A percentile compares a stretch with the other conserved stretches of the same genome.
Conservation (phyloP, 1,284 basidiomycete species). For the Fomitopsis schrenkii region DNA sequence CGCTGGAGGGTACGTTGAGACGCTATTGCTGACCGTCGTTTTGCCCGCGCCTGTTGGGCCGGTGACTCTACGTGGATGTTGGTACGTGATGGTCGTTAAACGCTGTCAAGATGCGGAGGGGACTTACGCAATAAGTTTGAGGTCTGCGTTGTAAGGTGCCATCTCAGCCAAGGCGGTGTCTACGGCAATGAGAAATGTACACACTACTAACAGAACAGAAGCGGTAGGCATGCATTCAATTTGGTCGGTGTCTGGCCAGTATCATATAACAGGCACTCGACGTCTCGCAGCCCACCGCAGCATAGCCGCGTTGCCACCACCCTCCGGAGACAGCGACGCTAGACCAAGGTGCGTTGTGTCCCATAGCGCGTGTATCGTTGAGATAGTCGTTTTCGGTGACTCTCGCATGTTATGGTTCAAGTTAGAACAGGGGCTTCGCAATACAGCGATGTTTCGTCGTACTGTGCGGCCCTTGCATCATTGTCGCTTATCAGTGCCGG, state of each 20-base stretch:
- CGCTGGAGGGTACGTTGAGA: not conserved
- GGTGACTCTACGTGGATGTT: slow-evolving; percentile 11
- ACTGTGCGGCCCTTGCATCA: not conserved
- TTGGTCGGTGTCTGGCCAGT: not conserved
- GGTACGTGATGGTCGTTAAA: not conserved
- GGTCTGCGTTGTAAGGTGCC: not conserved
- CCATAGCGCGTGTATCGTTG: not conserved
- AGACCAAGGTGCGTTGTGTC: not conserved
- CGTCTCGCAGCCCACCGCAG: not conserved
- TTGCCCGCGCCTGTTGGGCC: slow-evolving; percentile 19
- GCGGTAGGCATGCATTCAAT: no score
- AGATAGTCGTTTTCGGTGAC: not conserved
- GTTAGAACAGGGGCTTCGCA: not conserved
- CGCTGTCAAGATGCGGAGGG: not conserved
- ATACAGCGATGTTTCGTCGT: not conserved
- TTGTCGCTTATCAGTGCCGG: not conserved
- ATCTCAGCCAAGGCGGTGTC: not conserved
- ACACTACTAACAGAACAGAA: no score
- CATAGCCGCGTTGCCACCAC: not conserved
- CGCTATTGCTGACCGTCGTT: slow-evolving; percentile 9
- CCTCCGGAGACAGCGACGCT: not conserved
- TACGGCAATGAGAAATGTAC: not conserved
- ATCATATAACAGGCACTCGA: not conserved
- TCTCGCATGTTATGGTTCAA: not conserved
- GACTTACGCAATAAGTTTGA: not conserved